Evolutionary conservation across 139 green algal genomes (phyloP), one percentile per base, ranked within the genome.

Genomic region (Tetradesmus obliquus): DNA sequence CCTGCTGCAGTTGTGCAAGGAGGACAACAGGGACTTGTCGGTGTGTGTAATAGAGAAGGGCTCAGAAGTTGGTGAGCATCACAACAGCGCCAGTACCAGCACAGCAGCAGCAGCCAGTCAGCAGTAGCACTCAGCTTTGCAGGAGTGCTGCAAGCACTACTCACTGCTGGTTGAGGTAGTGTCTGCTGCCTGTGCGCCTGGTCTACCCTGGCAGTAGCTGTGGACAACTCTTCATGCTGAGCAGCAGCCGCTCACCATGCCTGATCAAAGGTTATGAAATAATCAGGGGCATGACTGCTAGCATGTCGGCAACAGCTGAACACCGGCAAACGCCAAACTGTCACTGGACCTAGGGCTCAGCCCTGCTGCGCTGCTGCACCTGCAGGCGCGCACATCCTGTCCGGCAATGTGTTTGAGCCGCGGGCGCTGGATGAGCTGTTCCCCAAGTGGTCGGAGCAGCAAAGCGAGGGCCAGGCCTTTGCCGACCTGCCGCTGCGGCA

Each of bases 31-130:
- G 85, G 96, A 99, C 15, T 15, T 99, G 1, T 97, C 93, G 85
- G 98, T 99, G 66, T 99, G 97, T 89, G 95, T 99, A 0, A 90
- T 99, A 1, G 98, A 99, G 87, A 99, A 99, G 94, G 98, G 96
- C 53, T 91, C 95, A 8, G 93, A 98, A 92, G 94, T 98, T 55
- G 97, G 97, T 96, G 86, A 86, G 93, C 58, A 32, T 22, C 45
- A 57, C 32, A 81, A 7, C 17, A 81, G 15, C 32, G n/a, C 20
- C 55, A 76, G 82, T 19, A 87, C 55, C 53, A 85, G n/a, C 24
- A 4, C 55, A 62, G 51, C 69, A 74, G 71, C 19, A n/a, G 54
- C 71, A 72, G 53, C 86, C 12, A 51, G 3, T 58, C 72, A 84
- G 87, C 87, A 60, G 55, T 71, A 60, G 24, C n/a, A 20, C 17